phyloP scores from a whole-genome alignment of 768 basidiomycete species.

The Strobilomyces confusus region DNA sequence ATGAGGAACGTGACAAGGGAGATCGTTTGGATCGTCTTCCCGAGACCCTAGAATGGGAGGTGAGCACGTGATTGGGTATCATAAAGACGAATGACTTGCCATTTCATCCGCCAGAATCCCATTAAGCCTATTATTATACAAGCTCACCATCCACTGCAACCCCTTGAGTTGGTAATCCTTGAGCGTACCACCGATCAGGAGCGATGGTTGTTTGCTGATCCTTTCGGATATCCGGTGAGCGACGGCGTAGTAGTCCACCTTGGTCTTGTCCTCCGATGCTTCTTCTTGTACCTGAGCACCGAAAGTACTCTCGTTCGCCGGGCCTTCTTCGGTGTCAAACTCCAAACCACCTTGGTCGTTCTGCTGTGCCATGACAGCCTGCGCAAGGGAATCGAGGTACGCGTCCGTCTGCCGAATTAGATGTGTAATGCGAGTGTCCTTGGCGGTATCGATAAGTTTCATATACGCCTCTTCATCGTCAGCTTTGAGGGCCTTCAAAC shows the following conservation, averaged over 20 bases:
- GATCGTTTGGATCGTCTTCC: slow-evolving; percentile 93
- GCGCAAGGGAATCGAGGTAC: too few species aligned
- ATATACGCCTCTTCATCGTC: slow-evolving; percentile 97
- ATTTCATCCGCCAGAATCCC: too few species aligned
- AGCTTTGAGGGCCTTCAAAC: too few species aligned
- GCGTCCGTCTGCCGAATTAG: slow-evolving; percentile 43
- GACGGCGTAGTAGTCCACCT: slow-evolving; percentile 94
- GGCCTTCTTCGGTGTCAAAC: too few species aligned
- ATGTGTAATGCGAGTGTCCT: slow-evolving; percentile 98
- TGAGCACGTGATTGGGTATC: too few species aligned
- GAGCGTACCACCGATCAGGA: too few species aligned
- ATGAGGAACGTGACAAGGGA: slow-evolving; percentile 95
- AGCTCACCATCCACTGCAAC: too few species aligned
- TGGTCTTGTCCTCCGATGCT: slow-evolving; percentile 56
- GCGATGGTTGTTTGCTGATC: slow-evolving; percentile 60
- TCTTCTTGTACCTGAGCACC: slow-evolving; percentile 75
- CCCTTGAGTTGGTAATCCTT: too few species aligned
- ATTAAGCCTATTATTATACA: too few species aligned
- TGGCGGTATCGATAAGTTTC: slow-evolving; percentile 97
- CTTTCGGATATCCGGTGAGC: slow-evolving; percentile 91
- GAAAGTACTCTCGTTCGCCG: slow-evolving; percentile 79
- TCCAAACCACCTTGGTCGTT: too few species aligned
- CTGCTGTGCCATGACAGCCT: too few species aligned
- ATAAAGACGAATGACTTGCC: too few species aligned
- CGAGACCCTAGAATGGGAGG: slow-evolving; percentile 64